Evolutionary conservation across 106 monocot genomes (phyloP), one percentile per base, ranked within the genome.

Genomic region (Dendrobium chrysotoxum): DNA sequence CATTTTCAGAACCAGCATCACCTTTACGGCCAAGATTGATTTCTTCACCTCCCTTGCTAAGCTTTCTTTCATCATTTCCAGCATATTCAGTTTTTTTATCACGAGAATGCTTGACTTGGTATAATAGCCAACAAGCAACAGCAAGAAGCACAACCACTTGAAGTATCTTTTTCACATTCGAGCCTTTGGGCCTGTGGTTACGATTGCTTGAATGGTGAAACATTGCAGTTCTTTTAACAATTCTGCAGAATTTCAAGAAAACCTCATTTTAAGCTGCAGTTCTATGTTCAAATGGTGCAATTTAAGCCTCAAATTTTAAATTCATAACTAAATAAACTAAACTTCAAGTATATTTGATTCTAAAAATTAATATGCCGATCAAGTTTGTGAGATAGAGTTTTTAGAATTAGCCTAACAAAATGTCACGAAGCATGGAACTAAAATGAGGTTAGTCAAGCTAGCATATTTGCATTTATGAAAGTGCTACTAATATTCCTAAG

Each of bases 1-100:
- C 76, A 47, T 76, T 76, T 39, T 76, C 76, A 47, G 76, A 76
- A 47, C 76, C 76, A 47, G 76, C 76, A 47, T 76, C 76, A 28
- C 76, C 76, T 47, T 76, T 76, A 12, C 76, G 45, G 4, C 76
- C 76, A 26, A 76, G 45, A 76, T 21, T 25, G 21, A 76, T 28
- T 47, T 76, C 76, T 47, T 76, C 46, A 4, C 11, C 76, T 13
- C 26, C 46, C 11, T 76, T 47, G 76, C 76, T 76, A 40, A 47
- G 46, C 46, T 76, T 76, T 44, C 7, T 25, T 26, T 76, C 76
- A 76, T 76, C 11, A 23, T 76, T 76, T 28, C 44, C n/a, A 44
- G 26, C 47, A 16, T 11, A 76, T 76, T 44, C 76, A 12, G 1
- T 47, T 47, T 39, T 76, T 28, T 76, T 76, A 26, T 76, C 46